Evolutionary conservation across 2,329 filamentous ascomycete species (phyloP).

Genomic region (Calonectria pseudoreteaudii): DNA sequence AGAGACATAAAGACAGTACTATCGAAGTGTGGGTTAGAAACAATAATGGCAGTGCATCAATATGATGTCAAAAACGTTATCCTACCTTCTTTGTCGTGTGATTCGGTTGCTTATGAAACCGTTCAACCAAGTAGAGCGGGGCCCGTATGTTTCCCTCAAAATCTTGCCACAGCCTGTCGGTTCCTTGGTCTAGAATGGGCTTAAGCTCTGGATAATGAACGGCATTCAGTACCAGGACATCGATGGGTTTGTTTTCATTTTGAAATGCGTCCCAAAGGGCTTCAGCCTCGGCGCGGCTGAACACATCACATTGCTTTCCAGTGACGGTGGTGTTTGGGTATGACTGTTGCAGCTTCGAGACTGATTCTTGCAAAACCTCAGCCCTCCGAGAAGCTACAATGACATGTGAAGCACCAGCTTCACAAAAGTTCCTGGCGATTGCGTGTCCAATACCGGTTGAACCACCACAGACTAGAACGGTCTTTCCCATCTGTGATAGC

Average conservation of each 20-base stretch:
- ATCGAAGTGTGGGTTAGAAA: accelerated
- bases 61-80: not conserved
- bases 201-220: constrained; percentile 21
- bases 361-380: constrained; percentile 20
- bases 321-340: constrained; percentile 19
- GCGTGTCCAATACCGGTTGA: constrained; percentile 74
- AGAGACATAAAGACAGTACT: constrained; percentile 32
- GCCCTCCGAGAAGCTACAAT: constrained; percentile 49
- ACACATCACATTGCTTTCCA: constrained; percentile 19
- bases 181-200: constrained; percentile 32
- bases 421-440: constrained; percentile 67
- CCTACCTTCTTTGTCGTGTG: constrained; percentile 27
- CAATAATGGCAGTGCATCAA: too few species aligned
- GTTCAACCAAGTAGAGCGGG: constrained; percentile 29
- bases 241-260: not conserved
- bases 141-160: constrained; percentile 36
- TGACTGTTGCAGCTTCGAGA: constrained; percentile 14
- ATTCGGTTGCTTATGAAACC: constrained; percentile 33
- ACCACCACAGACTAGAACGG: constrained; percentile 76
- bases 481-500: constrained; percentile 57
- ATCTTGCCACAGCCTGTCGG: constrained; percentile 38
- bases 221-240: constrained; percentile 32
- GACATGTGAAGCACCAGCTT: constrained; percentile 52
- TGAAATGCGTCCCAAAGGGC: constrained; percentile 26
- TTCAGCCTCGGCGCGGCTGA: not conserved